Evolutionary conservation across 2,329 filamentous ascomycete genomes (phyloP), one percentile per base, ranked within the genome.

Genomic region (Venturiaceae sp.): DNA sequence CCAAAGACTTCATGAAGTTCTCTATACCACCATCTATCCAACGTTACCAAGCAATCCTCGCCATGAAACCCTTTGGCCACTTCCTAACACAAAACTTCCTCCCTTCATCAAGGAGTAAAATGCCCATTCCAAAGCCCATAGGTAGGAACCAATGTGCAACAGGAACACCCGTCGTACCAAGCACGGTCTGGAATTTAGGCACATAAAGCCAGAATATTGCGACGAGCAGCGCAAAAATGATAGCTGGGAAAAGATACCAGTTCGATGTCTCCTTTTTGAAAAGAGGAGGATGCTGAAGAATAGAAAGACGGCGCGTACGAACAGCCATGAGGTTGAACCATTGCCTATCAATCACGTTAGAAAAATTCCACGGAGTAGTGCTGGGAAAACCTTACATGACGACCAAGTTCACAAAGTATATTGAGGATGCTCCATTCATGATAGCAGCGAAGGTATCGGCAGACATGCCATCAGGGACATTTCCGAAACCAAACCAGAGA

Each of bases 391-490:
- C 79, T 69, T 75, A 82, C 86, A 92, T 90, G 53, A 92, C 84
- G 2, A 92, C 88, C 23, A 92, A 74, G 60, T 85, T 92, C 63
- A 91, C 81, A 65, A 92, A 92, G 71, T 92, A 92, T 60, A 92
- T 85, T 16, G 84, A 87, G 37, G 82, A 86, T 0, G 86, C 86
- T 61, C 81, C 77, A 62, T 85, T 86, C 26, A 87, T 72, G 62
- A 81, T 77, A 30, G 74, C 69, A 0, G 72, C 73, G 65, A 84
- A 82, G 58, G 78, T 80, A 50, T 81, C 81, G 14, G 58, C 75
- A 5, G 78, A 65, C 36, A 74, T 68, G 57, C 83, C 83, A 64
- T 59, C 60, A 1, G 66, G 80, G 3, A 79, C 64, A 3, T 70
- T 65, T 55, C 84, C 84, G 66, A 87, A 90, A 23, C 79, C 77